These are phyloP conservation scores for Abortiporus biennis DNA, from an alignment of 1,284 basidiomycete species.

Conservation along the genomic window DNA sequence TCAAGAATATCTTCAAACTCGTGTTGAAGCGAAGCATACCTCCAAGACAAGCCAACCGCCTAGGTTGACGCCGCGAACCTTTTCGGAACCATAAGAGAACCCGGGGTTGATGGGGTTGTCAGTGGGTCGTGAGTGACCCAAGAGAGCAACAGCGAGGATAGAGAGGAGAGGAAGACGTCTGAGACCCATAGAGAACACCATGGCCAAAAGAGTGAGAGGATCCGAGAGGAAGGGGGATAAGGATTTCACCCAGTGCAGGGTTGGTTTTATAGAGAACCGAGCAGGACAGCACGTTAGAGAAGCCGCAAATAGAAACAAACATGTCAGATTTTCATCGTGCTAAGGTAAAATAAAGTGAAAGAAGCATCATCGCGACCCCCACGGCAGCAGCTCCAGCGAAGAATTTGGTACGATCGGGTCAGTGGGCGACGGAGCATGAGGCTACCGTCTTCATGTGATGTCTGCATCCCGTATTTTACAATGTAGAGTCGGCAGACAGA, in stretches of 20 bases:
- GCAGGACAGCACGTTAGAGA: too few species aligned
- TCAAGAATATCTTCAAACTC: neutral
- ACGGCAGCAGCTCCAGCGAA: too few species aligned
- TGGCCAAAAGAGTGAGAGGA: conserved; percentile 21
- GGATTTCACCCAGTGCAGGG: neutral
- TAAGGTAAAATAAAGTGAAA: too few species aligned
- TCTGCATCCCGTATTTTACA: too few species aligned
- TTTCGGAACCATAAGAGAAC: conserved; percentile 49
- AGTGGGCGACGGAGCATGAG: too few species aligned
- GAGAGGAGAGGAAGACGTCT: conserved; percentile 12
- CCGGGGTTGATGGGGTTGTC: conserved; percentile 31
- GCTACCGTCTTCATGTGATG: too few species aligned
- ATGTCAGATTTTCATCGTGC: too few species aligned
- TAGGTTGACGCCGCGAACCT: conserved; percentile 69
- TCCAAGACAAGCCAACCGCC: conserved; percentile 80
- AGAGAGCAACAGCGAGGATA: conserved; percentile 12
- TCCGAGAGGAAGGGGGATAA: conserved; percentile 2
- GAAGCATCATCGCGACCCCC: too few species aligned
- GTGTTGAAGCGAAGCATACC: conserved; percentile 28
- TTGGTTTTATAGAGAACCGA: too few species aligned
- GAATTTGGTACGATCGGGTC: too few species aligned
- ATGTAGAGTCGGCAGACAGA: too few species aligned
- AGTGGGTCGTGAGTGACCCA: conserved; percentile 15
- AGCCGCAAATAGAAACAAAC: too few species aligned
- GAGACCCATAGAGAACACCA: conserved; percentile 8